These are phyloP conservation scores for Tolypocladium nubicola DNA, from an alignment of 2,329 filamentous ascomycete genomes.

Conservation along the genomic window DNA sequence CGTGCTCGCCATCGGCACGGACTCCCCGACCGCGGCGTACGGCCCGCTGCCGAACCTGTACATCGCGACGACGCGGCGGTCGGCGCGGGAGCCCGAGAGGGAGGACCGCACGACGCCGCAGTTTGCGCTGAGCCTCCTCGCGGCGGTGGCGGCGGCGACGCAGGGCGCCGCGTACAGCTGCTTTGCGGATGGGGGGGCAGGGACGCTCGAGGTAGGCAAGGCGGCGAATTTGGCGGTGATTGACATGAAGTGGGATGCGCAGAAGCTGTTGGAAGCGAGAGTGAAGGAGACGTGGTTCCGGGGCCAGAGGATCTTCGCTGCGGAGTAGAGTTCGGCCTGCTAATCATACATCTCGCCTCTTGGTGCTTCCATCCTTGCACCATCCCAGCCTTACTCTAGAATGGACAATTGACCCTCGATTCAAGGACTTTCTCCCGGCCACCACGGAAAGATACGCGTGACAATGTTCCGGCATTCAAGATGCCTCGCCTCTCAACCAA, in stretches of 20 bases:
- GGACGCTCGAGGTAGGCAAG: background rate
- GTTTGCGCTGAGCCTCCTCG: background rate
- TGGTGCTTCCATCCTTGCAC: too few species aligned
- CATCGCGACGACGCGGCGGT: background rate
- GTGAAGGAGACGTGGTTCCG: background rate
- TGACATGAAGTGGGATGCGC: background rate
- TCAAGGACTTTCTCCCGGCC: too few species aligned
- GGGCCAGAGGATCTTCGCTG: background rate
- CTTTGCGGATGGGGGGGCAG: background rate
- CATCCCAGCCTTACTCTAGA: too few species aligned
- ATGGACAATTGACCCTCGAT: too few species aligned
- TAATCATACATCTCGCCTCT: too few species aligned
- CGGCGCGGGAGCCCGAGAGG: background rate
- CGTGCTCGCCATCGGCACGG: background rate
- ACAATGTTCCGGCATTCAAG: background rate
- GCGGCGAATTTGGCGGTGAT: background rate
- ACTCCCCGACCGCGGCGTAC: background rate
- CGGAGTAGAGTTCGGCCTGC: background rate
- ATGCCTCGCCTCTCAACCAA: constrained; percentile 6
- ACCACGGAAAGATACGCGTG: background rate
- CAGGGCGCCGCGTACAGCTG: background rate
- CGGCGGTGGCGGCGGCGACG: background rate
- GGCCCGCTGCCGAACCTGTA: background rate
- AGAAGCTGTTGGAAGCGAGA: background rate
- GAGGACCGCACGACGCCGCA: background rate